Conservation (phyloP, 306 rosid genomes). For the Styphnolobium japonicum region DNA sequence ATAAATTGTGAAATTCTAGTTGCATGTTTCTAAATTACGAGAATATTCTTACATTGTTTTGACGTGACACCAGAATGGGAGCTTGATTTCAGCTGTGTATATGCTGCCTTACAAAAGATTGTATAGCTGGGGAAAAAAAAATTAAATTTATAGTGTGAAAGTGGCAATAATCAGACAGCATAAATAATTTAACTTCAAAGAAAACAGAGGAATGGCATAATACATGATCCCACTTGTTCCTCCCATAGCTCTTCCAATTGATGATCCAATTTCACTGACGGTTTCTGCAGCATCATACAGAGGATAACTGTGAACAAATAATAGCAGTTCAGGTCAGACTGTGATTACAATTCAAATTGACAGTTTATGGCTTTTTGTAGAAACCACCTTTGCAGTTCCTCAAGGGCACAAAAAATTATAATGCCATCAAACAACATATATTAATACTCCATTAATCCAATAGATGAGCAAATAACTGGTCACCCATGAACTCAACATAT, state of each 20-base stretch:
- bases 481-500: background rate
- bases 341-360: constrained; percentile 22
- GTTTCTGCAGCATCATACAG: constrained; percentile 93
- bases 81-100: constrained; percentile 58
- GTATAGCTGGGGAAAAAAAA: constrained; percentile 48
- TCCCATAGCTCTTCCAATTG: constrained; percentile 86
- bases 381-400: constrained; percentile 11
- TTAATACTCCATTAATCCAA: background rate
- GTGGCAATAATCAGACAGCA: constrained; percentile 3
- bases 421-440: background rate
- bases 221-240: constrained; percentile 98
- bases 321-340: constrained; percentile 32
- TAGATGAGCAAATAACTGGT: background rate
- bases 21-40: constrained; percentile 13
- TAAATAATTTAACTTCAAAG: constrained; percentile 4
- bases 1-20: background rate
- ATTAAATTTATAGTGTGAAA: background rate
- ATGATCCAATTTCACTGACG: constrained; percentile 72
- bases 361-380: background rate
- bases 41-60: constrained; percentile 63
- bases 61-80: constrained; percentile 43
- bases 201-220: constrained; percentile 27
- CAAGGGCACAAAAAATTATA: background rate
- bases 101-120: constrained; percentile 83
- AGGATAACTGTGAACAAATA: constrained; percentile 68